These are phyloP conservation scores for Xylariaceae sp. DNA, from an alignment of 2,329 filamentous ascomycete species.

Conservation along the genomic window DNA sequence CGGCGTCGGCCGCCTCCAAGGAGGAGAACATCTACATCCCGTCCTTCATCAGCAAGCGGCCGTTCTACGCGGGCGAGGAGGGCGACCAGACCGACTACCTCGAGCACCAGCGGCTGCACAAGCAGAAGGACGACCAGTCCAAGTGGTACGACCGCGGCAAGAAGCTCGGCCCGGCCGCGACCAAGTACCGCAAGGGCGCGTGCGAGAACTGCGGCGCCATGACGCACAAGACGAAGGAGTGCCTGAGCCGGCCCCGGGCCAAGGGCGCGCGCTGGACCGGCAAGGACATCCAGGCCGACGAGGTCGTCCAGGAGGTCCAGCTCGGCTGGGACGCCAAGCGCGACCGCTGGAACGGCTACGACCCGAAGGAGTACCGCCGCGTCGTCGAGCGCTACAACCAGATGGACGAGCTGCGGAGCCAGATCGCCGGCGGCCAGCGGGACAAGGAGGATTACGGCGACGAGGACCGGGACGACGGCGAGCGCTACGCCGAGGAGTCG, in stretches of 20 bases:
- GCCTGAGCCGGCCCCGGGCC: constrained; percentile 83
- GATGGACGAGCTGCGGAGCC: constrained; percentile 73
- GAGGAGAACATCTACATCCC: constrained; percentile 99
- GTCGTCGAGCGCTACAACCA: constrained; percentile 91
- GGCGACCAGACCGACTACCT: constrained; percentile 84
- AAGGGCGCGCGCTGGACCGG: constrained; percentile 91
- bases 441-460: constrained; percentile 53
- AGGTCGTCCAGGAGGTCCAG: constrained; percentile 80
- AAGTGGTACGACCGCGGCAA: constrained; percentile 94
- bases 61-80: constrained; percentile 88
- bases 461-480: constrained; percentile 59
- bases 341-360: constrained; percentile 98
- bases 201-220: constrained; percentile 98
- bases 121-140: constrained; percentile 69
- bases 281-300: constrained; percentile 90
- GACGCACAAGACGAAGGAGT: constrained; percentile 95
- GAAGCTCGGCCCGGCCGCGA: constrained; percentile 82
- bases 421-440: constrained; percentile 45
- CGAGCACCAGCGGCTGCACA: constrained; percentile 89
- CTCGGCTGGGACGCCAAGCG: constrained; percentile 97
- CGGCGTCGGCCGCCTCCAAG: constrained; percentile 59
- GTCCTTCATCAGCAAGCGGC: constrained; percentile 95
- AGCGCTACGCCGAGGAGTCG: constrained; percentile 89
- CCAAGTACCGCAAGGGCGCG: constrained; percentile 96
- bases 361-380: constrained; percentile 78